Evolutionary conservation across 371 early-diverging fungal species (phyloP).

Genomic region (Rhizopus stolonifer): DNA sequence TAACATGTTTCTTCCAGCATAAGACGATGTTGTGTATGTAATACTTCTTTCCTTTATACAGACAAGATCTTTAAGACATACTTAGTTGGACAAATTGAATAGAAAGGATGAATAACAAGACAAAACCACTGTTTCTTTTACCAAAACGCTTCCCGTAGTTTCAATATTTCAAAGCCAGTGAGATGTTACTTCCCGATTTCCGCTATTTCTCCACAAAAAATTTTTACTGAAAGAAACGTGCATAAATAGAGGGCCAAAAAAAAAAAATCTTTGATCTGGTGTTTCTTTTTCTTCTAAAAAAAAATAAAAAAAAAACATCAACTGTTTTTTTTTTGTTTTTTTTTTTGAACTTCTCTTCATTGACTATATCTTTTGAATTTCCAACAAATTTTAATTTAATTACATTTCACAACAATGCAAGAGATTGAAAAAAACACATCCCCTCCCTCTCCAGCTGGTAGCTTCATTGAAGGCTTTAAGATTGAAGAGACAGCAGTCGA

Average conservation of each 20-base stretch:
- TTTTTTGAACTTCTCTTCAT: constrained; percentile 1
- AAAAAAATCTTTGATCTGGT: background rate
- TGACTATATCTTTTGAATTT: background rate
- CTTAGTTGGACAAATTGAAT: no score
- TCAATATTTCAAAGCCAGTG: no score
- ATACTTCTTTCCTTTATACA: no score
- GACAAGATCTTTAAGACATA: no score
- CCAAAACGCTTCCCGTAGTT: no score
- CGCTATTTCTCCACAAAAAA: background rate
- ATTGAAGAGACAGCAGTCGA: constrained; percentile 37
- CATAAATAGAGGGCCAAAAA: background rate
- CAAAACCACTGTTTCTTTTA: no score
- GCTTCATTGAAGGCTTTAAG: constrained; percentile 20
- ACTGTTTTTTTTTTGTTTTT: background rate
- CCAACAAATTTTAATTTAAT: background rate
- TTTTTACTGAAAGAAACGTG: no score
- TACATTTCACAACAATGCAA: constrained; percentile 2
- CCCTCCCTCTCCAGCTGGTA: background rate
- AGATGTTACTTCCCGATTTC: background rate
- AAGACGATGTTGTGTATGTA: no score
- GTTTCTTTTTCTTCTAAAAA: constrained; percentile 7
- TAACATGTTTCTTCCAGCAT: no score
- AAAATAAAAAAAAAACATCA: constrained; percentile 5
- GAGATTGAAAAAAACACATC: constrained; percentile 5
- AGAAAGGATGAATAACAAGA: no score